phyloP scores from a whole-genome alignment of 306 rosid genomes.

The Cucumis cinereus region DNA sequence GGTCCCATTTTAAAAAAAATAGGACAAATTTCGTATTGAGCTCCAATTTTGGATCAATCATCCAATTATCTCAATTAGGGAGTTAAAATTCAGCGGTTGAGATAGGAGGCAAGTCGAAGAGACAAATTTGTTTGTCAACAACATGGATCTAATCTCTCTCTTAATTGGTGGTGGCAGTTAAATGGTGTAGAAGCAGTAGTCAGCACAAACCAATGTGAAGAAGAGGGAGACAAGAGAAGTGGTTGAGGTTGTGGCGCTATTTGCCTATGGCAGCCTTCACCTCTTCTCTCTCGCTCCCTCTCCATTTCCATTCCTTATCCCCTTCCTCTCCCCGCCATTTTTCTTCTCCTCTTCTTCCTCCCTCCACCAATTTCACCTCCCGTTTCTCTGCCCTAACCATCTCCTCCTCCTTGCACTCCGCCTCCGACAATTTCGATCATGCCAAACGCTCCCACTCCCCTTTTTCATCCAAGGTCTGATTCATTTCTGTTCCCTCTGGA shows the following conservation, averaged over 20 bases:
- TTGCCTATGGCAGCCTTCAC: slow-evolving; percentile 66
- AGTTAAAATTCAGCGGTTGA: neutral
- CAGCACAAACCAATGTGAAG: neutral
- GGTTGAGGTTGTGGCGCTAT: slow-evolving; percentile 17
- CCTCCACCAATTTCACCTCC: slow-evolving; percentile 11
- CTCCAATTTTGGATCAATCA: no score
- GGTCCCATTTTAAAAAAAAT: no score
- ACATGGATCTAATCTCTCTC: neutral
- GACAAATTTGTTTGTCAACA: neutral
- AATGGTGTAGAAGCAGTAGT: neutral
- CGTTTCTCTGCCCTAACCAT: slow-evolving; percentile 22
- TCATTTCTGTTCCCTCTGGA: neutral
- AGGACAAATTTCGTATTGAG: no score
- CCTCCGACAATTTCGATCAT: slow-evolving; percentile 42
- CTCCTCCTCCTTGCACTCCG: slow-evolving; percentile 30
- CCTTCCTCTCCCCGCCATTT: neutral
- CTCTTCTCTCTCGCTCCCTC: slow-evolving; percentile 37
- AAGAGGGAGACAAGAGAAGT: neutral
- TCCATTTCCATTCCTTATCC: neutral
- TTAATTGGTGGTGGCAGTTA: neutral
- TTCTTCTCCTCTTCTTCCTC: slow-evolving; percentile 7
- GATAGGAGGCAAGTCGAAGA: neutral
- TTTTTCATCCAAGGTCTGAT: slow-evolving; percentile 34
- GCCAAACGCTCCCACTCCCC: neutral
- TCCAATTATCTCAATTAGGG: no score